Base-by-base conservation (phyloP, 2,329 filamentous ascomycete genomes). In the Claviceps sp. region DNA sequence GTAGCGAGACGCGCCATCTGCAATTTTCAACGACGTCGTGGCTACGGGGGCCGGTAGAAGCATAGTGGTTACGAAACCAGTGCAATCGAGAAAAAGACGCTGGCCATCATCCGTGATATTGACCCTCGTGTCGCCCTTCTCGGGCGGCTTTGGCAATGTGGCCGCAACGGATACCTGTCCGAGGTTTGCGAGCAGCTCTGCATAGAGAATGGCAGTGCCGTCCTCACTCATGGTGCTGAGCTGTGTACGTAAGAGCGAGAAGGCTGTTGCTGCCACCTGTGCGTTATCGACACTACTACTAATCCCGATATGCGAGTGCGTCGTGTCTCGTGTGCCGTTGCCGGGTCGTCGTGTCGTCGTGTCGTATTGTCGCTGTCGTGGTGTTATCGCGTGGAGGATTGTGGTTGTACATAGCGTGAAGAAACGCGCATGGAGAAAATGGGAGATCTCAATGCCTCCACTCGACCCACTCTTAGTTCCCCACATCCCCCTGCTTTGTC, bases 141-240 rank as follows among this genome's bases (percentile, higher is more conserved):
- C 67, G 46, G 64, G 64, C 4, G 70, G 65, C 13, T 72, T 70
- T 2, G 70, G 66, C 1, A 84, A 66, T 3, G 72, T 71, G 6
- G 73, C 77, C 49, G 73, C 75, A 22, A 84, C 66, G 4, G 81
- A 82, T 41, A 85, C 71, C 61, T 84, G 80, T 43, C 76, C 72
- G 57, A 86, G 82, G 54, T 84, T 83, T 30, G 75, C 69, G 2
- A 85, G 72, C 1, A 84, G 71, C 65, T 86, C 82, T 5, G 81
- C 81, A 61, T 85, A 84, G 22, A 85, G 70, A 2, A 65, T 59
- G 20, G 69, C 57, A n/a, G 57, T 43, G 6, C 14, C 26, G 7
- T 13, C 26, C 26, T 52, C 41, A 9, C 20, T 50, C 16, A 43
- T 37, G 41, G 24, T 14, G 48, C 37, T 30, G 26, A n/a, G 20